These are phyloP conservation scores for Diaporthe sp. DNA, from an alignment of 2,329 filamentous ascomycete species.

Conservation along the genomic window DNA sequence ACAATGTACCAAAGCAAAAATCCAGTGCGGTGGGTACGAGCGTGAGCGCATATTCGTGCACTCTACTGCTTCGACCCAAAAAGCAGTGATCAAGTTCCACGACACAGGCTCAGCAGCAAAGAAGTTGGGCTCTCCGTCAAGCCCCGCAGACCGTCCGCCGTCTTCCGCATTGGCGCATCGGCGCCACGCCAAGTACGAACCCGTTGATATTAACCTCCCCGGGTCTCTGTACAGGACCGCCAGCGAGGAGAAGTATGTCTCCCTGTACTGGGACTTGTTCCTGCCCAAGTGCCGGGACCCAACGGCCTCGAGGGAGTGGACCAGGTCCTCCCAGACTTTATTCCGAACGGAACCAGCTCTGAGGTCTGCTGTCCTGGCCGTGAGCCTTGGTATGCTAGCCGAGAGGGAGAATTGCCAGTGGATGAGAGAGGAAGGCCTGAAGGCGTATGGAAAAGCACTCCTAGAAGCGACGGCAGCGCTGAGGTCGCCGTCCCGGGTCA, in stretches of 20 bases:
- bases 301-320: conserved; percentile 44
- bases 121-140: neutral
- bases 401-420: conserved; percentile 33
- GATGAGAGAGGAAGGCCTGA: conserved; percentile 43
- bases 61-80: conserved; percentile 38
- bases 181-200: conserved; percentile 6
- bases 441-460: conserved; percentile 43
- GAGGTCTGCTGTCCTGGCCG: conserved; percentile 28
- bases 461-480: conserved; percentile 42
- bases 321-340: conserved; percentile 42
- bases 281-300: neutral
- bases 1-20: conserved; percentile 44
- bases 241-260: conserved; percentile 29
- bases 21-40: conserved; percentile 46
- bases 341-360: conserved; percentile 43
- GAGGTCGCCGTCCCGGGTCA: conserved; percentile 33
- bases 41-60: conserved; percentile 46
- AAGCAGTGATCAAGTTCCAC: neutral
- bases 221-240: neutral
- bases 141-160: neutral
- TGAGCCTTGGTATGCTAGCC: conserved; percentile 41
- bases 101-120: neutral
- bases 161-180: conserved; percentile 21
- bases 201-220: neutral
- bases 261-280: conserved; percentile 26